Base-by-base conservation (phyloP, 805 yeast genomes). In the Teunomyces kruisii region DNA sequence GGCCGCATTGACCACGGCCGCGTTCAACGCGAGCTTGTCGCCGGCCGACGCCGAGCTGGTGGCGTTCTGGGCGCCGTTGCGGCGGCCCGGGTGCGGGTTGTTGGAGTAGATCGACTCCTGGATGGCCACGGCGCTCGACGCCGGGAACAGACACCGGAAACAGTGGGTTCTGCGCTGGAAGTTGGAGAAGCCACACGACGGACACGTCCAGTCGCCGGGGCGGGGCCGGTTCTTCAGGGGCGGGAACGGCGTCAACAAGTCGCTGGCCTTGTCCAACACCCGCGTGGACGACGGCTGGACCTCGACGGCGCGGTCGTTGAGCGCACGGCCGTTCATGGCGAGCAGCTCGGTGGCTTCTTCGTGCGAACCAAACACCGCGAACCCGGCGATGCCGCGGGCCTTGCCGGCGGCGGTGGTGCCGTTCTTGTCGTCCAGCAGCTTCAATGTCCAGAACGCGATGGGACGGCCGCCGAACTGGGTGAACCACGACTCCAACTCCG, bases 141-240 rank as follows among this genome's bases (percentile, higher is more conserved):
- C 88, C 5, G 96, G 96, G 67, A 86, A 89, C 2, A 92, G 84
- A 62, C 97, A 91, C 51, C 97, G 76, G 74, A 91, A 89, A 65
- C 97, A 91, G 2, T 95, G 95, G 2, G 95, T 86, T 65, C 97
- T 78, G 57, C 97, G 79, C 67, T 91, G 97, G 68, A 91, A 91
- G 65, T 91, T 91, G 17, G 96, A 87, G 58, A 91, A 91, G 1
- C 97, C 96, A 73, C 97, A 91, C 6, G 91, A 83, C 19, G 96
- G 96, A 65, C 97, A 91, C n/a, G 87, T 88, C 97, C 97, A 91
- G 62, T 91, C 97, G 15, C 97, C 97, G 0, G 97, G 97, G 59
- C 97, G 76, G 16, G 96, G 96, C 56, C 94, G 76, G 65, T 91
- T 90, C 49, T 80, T 79, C 53, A 88, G 86, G 26, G 85, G 81